A percentile compares a stretch with the other conserved stretches of the same genome.
phyloP scores from a whole-genome alignment of 768 basidiomycete genomes.

The Russula sp. region DNA sequence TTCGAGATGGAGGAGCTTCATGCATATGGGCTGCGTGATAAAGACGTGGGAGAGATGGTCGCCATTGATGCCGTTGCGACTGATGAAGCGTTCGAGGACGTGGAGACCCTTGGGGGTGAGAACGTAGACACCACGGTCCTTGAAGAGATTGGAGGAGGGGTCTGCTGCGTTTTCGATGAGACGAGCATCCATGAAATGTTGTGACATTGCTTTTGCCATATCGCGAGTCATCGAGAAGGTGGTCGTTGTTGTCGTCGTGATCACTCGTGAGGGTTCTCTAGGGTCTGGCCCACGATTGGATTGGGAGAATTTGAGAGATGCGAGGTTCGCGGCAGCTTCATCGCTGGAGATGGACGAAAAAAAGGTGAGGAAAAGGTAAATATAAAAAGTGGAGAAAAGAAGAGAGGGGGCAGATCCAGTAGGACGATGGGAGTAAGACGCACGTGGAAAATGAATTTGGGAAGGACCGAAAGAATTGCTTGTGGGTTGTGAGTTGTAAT shows the following conservation, averaged over 20 bases:
- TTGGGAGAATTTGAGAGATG: constrained; percentile 96
- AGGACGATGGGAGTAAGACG: constrained; percentile 28
- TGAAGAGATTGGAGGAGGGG: constrained; percentile 82
- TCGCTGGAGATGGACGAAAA: constrained; percentile 48
- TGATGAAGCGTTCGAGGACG: constrained; percentile 98
- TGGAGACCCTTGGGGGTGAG: constrained; percentile 98
- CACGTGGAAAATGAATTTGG: constrained; percentile 94
- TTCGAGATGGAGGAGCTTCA: constrained; percentile 96
- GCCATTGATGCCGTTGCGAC: constrained; percentile 96
- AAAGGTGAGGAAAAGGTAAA: constrained; percentile 11
- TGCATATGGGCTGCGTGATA: constrained; percentile 87
- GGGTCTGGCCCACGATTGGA: constrained; percentile 98
- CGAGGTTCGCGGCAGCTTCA: constrained; percentile 88
- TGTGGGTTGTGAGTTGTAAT: constrained; percentile 78
- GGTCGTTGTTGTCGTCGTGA: constrained; percentile 98
- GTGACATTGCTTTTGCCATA: constrained; percentile 99
- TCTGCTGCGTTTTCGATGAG: constrained; percentile 96
- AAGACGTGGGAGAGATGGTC: constrained; percentile 90
- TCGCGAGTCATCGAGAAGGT: constrained; percentile 99
- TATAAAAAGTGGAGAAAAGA: constrained; percentile 9
- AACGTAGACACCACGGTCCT: constrained; percentile 93
- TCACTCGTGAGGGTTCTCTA: constrained; percentile 93
- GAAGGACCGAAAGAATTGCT: constrained; percentile 94
- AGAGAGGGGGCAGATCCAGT: background rate
- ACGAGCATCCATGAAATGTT: constrained; percentile 99